phyloP scores from a whole-genome alignment of 2,329 filamentous ascomycete genomes.

The Pleoardoris graminearum region DNA sequence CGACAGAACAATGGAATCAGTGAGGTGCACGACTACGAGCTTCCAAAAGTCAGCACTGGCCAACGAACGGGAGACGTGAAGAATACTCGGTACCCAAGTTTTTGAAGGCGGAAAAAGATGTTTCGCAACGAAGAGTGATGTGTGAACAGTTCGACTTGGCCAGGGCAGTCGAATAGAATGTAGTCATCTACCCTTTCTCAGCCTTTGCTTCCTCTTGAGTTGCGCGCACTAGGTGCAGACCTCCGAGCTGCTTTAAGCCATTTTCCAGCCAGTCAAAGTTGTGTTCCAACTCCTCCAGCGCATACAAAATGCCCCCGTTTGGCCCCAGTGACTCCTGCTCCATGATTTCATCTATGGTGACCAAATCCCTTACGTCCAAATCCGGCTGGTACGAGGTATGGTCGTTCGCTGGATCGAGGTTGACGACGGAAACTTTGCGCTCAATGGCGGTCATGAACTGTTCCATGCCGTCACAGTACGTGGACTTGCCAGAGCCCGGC shows the following conservation, averaged over 20 bases:
- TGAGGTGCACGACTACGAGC: constrained; percentile 91
- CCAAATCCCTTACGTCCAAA: constrained; percentile 84
- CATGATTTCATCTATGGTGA: constrained; percentile 96
- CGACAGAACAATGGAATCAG: constrained; percentile 91
- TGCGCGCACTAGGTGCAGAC: constrained; percentile 39
- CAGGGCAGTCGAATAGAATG: constrained; percentile 92
- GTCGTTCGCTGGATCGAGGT: constrained; percentile 96
- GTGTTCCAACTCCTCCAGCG: constrained; percentile 90
- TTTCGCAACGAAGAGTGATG: constrained; percentile 91
- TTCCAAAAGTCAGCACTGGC: constrained; percentile 49
- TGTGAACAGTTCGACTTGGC: constrained; percentile 95
- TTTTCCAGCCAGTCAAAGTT: constrained; percentile 92
- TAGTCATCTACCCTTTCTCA: constrained; percentile 69
- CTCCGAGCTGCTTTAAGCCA: constrained; percentile 73
- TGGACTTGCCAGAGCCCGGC: constrained; percentile 93
- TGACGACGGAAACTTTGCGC: constrained; percentile 91
- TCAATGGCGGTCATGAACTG: constrained; percentile 97
- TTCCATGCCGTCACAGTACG: constrained; percentile 98
- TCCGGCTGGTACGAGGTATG: constrained; percentile 85
- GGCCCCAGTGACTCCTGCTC: constrained; percentile 84
- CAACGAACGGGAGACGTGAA: constrained; percentile 26
- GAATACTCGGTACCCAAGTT: constrained; percentile 85
- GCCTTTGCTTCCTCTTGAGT: constrained; percentile 4
- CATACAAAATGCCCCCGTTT: constrained; percentile 90
- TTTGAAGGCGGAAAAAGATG: constrained; percentile 88